These are phyloP conservation scores for Ophiosphaerella korrae DNA, from an alignment of 2,329 filamentous ascomycete genomes.

Conservation along the genomic window DNA sequence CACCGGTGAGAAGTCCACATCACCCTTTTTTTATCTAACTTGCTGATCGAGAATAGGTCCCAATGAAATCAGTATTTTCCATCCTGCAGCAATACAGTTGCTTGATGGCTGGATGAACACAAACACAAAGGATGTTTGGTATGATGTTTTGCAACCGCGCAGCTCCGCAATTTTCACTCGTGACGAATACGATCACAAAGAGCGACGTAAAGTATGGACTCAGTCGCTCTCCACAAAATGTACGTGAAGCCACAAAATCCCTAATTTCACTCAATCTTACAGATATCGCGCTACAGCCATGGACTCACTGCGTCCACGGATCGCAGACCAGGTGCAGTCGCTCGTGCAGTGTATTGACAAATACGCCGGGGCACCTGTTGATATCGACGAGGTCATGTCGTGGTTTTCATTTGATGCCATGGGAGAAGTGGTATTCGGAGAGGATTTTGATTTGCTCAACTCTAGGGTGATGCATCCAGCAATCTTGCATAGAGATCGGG, in stretches of 20 bases:
- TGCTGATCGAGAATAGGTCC: slow-evolving; percentile 6
- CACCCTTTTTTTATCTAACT: slow-evolving; percentile 1
- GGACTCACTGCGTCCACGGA: slow-evolving; percentile 1
- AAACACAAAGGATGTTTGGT: slow-evolving; percentile 13
- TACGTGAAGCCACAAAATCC: neutral
- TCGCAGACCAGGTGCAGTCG: neutral
- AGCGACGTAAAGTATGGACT: slow-evolving; percentile 11
- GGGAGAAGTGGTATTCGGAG: slow-evolving; percentile 17
- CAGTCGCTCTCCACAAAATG: slow-evolving; percentile 1
- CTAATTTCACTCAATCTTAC: neutral
- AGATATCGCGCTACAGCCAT: neutral
- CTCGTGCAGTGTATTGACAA: neutral
- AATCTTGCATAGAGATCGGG: slow-evolving; percentile 4
- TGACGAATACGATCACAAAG: slow-evolving; percentile 7
- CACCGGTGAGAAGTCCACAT: slow-evolving; percentile 17
- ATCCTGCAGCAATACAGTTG: slow-evolving; percentile 6
- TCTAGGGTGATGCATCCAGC: neutral
- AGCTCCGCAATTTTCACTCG: slow-evolving; percentile 11
- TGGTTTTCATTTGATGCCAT: slow-evolving; percentile 21
- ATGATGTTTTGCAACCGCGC: slow-evolving; percentile 15
- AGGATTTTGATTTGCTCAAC: slow-evolving; percentile 15
- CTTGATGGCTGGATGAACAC: slow-evolving; percentile 14
- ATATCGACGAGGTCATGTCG: slow-evolving; percentile 17
- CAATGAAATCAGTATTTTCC: slow-evolving; percentile 17
- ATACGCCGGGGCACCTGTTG: slow-evolving; percentile 4